phyloP scores from a whole-genome alignment of 768 basidiomycete genomes.

The Pisolithus orientalis region DNA sequence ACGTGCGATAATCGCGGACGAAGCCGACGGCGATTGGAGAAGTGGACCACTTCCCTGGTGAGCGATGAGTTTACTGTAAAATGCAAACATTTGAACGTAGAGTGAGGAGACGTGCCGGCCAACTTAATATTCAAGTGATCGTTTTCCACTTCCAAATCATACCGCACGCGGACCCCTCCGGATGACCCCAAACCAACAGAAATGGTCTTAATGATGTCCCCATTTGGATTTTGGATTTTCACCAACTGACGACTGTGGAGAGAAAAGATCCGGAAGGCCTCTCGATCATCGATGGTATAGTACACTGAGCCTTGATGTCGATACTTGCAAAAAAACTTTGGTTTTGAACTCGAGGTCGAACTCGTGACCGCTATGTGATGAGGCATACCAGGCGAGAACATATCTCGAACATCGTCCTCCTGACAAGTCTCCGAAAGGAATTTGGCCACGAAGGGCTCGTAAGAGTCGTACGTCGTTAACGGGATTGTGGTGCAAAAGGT shows the following conservation, averaged over 20 bases:
- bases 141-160: slow-evolving; percentile 7
- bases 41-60: slow-evolving; percentile 10
- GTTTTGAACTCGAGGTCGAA: slow-evolving; percentile 12
- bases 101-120: background rate
- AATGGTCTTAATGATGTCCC: background rate
- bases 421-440: slow-evolving; percentile 3
- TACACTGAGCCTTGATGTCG: slow-evolving; percentile 8
- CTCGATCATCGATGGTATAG: background rate
- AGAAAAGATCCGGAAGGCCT: slow-evolving; percentile 14
- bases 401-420: slow-evolving; percentile 4
- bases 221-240: slow-evolving; percentile 2
- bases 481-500: slow-evolving; percentile 3
- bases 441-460: slow-evolving; percentile 10
- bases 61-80: background rate
- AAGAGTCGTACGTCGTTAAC: slow-evolving; percentile 10
- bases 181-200: slow-evolving; percentile 10
- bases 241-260: slow-evolving; percentile 7
- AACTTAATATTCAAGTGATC: slow-evolving; percentile 9
- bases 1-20: slow-evolving; percentile 10
- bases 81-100: too few species aligned
- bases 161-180: slow-evolving; percentile 13
- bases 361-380: slow-evolving; percentile 10
- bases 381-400: too few species aligned
- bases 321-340: slow-evolving; percentile 17
- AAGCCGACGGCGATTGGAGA: slow-evolving; percentile 15